Conservation (phyloP, 2,329 filamentous ascomycete species). For the Aspergillus sp. region DNA sequence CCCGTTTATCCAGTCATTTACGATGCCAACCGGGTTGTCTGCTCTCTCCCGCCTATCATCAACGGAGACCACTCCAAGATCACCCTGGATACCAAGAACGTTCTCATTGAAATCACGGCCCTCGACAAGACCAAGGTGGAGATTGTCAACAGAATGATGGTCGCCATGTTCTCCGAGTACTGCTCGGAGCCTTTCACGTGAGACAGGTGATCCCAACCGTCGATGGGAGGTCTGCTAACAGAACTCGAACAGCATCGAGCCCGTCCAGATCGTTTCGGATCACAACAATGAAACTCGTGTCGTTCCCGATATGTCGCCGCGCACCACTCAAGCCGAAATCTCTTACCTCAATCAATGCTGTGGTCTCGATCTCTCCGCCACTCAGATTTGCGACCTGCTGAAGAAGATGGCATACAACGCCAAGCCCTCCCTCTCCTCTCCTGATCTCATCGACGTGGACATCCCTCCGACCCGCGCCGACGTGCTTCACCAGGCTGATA, state of each 20-base stretch:
- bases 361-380: constrained; percentile 71
- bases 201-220: constrained; percentile 12
- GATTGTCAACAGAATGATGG: constrained; percentile 91
- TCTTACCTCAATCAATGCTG: constrained; percentile 94
- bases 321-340: constrained; percentile 76
- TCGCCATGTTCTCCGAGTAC: constrained; percentile 95
- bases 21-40: constrained; percentile 80
- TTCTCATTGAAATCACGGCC: constrained; percentile 96
- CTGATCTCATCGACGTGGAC: constrained; percentile 73
- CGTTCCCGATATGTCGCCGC: constrained; percentile 75
- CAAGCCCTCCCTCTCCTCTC: constrained; percentile 66
- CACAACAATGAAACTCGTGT: constrained; percentile 83
- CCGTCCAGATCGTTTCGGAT: constrained; percentile 84
- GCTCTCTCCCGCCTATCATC: constrained; percentile 95
- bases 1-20: constrained; percentile 95
- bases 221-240: constrained; percentile 4
- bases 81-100: constrained; percentile 81
- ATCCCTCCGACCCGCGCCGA: constrained; percentile 90
- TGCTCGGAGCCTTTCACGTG: constrained; percentile 79
- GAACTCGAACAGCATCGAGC: constrained; percentile 63
- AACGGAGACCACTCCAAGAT: constrained; percentile 98
- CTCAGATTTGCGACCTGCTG: constrained; percentile 74
- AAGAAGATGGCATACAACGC: constrained; percentile 87
- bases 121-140: constrained; percentile 95
- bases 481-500: constrained; percentile 92